Evolutionary conservation across 2,329 filamentous ascomycete species (phyloP), one percentile per base, ranked within the genome.

Genomic region (Lecanosticta acicola): DNA sequence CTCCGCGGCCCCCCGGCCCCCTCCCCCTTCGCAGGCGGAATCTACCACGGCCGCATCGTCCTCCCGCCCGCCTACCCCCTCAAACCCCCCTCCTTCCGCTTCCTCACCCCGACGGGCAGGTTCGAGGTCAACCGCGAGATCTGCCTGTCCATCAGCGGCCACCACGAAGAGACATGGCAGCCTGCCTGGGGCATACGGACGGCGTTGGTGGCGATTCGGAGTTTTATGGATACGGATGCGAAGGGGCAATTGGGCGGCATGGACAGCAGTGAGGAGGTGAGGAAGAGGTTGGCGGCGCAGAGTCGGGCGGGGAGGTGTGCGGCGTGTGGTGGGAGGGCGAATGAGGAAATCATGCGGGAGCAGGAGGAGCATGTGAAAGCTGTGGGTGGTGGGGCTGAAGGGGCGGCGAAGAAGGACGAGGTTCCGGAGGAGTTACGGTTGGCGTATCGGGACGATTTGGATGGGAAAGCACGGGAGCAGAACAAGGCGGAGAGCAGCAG

Each of bases 131-230:
- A 98, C 66, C 82, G 93, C 55, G 91, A 97, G 72, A 97, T 98
- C 58, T 98, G 93, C 64, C 80, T 98, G 13, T 87, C 81, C 60
- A 98, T 97, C 60, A 87, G 81, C 42, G 91, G 90, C 2, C 91
- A 96, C 68, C 93, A 98, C 69, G 93, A 97, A 67, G 93, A 97
- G 72, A 94, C 87, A 13, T 98, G 93, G 93, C 91, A 96, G 75
- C 93, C 93, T 0, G 93, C 93, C 0, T 98, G 93, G 93, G 93
- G 93, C 0, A 84, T 98, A 8, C 78, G 93, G 49, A 97, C 93
- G 3, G 91, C 93, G 13, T 71, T 98, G 46, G 74, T 81, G 3
- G 81, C 81, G 4, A 80, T 97, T 39, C 73, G 93, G 44, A 85
- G 80, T 57, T 96, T 96, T 67, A 97, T 98, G 89, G 89, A 94